These are phyloP conservation scores for Suillus americanus DNA, from an alignment of 768 basidiomycete species.

Conservation along the genomic window DNA sequence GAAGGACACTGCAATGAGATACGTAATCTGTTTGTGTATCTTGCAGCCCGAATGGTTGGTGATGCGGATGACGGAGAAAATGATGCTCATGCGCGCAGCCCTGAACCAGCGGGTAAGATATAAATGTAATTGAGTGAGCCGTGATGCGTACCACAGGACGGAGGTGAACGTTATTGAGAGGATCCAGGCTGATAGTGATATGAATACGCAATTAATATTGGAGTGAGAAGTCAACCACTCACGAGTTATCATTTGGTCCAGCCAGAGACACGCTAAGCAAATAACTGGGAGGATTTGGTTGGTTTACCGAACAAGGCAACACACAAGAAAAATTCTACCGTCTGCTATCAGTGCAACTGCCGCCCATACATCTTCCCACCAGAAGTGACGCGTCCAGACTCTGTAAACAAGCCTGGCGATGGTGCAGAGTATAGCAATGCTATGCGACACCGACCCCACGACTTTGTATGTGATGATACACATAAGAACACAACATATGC, in stretches of 20 bases:
- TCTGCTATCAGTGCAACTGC: constrained; percentile 1
- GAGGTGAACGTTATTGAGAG: not conserved
- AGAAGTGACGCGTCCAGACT: not conserved
- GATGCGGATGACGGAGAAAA: constrained; percentile 5
- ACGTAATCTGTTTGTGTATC: not conserved
- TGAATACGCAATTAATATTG: not conserved
- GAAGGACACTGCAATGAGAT: constrained; percentile 1
- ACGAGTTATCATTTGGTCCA: not conserved
- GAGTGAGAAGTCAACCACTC: not conserved
- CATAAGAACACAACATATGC: not conserved
- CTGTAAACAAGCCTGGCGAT: not conserved
- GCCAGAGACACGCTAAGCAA: not conserved
- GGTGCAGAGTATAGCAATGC: not conserved
- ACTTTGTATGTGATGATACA: not conserved
- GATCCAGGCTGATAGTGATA: not conserved
- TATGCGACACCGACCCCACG: not conserved
- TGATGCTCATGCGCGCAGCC: constrained; percentile 6
- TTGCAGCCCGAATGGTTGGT: not conserved
- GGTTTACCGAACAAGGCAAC: not conserved
- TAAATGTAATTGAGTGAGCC: not conserved
- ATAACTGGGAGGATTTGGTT: not conserved
- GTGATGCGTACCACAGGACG: not conserved
- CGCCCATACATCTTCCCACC: constrained; percentile 3
- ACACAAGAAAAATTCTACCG: not conserved
- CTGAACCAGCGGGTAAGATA: not conserved